phyloP scores from a whole-genome alignment of 1,284 basidiomycete genomes.

The Cutaneotrichosporon curvatum region DNA sequence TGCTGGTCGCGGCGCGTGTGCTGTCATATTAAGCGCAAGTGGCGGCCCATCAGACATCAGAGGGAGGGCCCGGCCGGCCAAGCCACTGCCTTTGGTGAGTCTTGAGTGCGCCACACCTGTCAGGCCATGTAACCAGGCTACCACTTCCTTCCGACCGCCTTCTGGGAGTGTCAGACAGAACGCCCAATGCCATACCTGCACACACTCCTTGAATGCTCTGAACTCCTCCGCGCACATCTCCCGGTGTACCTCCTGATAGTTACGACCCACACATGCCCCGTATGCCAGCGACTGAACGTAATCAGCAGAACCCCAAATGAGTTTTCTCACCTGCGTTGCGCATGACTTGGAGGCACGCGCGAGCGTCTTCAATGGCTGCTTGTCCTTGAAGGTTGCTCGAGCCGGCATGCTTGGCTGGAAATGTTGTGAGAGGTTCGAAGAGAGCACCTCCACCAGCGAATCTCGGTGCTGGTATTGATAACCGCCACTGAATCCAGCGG shows the following conservation, averaged over 20 bases:
- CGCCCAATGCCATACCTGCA: slow-evolving; percentile 30
- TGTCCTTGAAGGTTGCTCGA: slow-evolving; percentile 34
- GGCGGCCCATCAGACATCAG: too few species aligned
- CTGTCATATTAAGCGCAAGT: too few species aligned
- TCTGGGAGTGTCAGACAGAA: slow-evolving; percentile 20
- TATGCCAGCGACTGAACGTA: slow-evolving; percentile 44
- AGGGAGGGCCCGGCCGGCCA: too few species aligned
- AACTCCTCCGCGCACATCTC: slow-evolving; percentile 48
- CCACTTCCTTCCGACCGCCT: slow-evolving; percentile 40
- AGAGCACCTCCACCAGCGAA: too few species aligned
- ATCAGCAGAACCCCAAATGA: neutral
- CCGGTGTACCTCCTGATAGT: slow-evolving; percentile 46
- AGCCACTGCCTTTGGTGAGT: too few species aligned
- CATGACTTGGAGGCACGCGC: slow-evolving; percentile 39
- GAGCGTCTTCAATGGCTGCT: slow-evolving; percentile 39
- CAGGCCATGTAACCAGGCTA: too few species aligned
- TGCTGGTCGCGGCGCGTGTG: too few species aligned
- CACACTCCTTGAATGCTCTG: slow-evolving; percentile 47
- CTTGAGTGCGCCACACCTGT: too few species aligned
- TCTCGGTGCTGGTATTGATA: neutral
- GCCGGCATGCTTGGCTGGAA: slow-evolving; percentile 13
- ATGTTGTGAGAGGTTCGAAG: neutral
- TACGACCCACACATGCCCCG: slow-evolving; percentile 46
- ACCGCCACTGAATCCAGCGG: neutral
- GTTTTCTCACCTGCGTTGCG: slow-evolving; percentile 29